These are phyloP conservation scores for Angomonas ambiguus DNA, from an alignment of 208 protist genomes.

Conservation along the genomic window DNA sequence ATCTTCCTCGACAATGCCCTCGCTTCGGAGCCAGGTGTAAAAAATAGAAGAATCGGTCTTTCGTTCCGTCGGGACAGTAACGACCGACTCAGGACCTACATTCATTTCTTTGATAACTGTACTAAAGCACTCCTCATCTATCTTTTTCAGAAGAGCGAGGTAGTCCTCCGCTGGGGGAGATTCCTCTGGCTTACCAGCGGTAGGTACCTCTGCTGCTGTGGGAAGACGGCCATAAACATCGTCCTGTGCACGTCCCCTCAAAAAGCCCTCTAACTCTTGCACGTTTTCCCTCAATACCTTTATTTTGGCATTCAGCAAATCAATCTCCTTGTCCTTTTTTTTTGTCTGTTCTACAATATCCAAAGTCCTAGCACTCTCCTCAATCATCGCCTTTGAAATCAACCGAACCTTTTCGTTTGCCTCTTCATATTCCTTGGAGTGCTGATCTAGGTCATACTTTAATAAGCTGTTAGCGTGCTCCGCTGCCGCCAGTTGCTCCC, in stretches of 20 bases:
- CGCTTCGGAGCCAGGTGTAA: conserved; percentile 59
- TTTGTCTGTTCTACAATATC: conserved; percentile 32
- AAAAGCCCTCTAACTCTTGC: conserved; percentile 50
- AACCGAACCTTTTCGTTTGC: conserved; percentile 61
- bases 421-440: conserved; percentile 45
- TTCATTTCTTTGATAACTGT: neutral
- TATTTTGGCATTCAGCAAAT: conserved; percentile 56
- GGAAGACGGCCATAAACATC: conserved; percentile 9
- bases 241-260: conserved; percentile 29
- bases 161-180: neutral
- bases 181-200: neutral
- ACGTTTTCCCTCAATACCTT: conserved; percentile 62
- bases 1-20: conserved; percentile 57
- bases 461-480: conserved; percentile 67
- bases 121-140: neutral
- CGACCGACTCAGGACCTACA: neutral
- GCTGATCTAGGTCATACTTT: conserved; percentile 42
- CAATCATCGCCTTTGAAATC: conserved; percentile 62
- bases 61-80: neutral
- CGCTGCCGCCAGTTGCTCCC: conserved; percentile 62
- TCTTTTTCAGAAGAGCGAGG: neutral
- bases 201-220: neutral
- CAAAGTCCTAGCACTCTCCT: conserved; percentile 60
- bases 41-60: conserved; percentile 30
- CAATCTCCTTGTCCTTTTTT: conserved; percentile 46